Conservation (phyloP, 148 eudicot genomes). For the Silene conica region DNA sequence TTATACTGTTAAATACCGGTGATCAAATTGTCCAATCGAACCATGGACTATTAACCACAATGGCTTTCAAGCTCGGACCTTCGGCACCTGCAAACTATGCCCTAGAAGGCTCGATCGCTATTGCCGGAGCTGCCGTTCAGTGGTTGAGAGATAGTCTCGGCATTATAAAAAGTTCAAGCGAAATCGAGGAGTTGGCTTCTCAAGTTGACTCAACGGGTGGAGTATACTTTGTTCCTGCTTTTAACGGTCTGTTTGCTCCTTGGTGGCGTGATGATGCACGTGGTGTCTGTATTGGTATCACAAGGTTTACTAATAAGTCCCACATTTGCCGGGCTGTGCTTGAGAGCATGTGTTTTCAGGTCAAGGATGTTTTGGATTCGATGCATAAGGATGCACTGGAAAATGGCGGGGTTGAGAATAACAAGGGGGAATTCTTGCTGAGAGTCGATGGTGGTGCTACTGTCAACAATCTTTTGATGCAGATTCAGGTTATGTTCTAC, state of each 20-base stretch:
- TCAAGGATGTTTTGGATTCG: slow-evolving; percentile 89
- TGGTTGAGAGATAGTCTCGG: slow-evolving; percentile 97
- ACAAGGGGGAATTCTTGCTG: slow-evolving; percentile 73
- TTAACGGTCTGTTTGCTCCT: slow-evolving; percentile 97
- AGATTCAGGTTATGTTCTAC: slow-evolving; percentile 72
- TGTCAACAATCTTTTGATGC: slow-evolving; percentile 83
- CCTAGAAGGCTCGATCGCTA: slow-evolving; percentile 93
- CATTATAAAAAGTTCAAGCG: slow-evolving; percentile 61
- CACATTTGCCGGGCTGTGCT: slow-evolving; percentile 94
- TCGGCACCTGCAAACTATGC: slow-evolving; percentile 84
- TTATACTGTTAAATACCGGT: slow-evolving; percentile 89
- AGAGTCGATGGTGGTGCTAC: slow-evolving; percentile 99
- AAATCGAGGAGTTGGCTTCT: slow-evolving; percentile 81
- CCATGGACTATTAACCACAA: slow-evolving; percentile 77
- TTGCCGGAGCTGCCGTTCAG: slow-evolving; percentile 99
- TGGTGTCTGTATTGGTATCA: slow-evolving; percentile 89
- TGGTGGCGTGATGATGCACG: slow-evolving; percentile 99
- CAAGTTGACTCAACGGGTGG: slow-evolving; percentile 85
- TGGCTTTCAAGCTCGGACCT: slow-evolving; percentile 90
- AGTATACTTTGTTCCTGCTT: slow-evolving; percentile 95
- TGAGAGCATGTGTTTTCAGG: slow-evolving; percentile 98
- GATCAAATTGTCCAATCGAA: slow-evolving; percentile 55
- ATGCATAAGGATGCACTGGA: slow-evolving; percentile 92
- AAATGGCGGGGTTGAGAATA: slow-evolving; percentile 56
- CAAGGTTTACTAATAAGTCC: slow-evolving; percentile 80